Percentiles rank a stretch among this genome's conserved stretches.
Evolutionary conservation across 1,284 basidiomycete genomes (phyloP).

Genomic region (Trametes hirsuta): DNA sequence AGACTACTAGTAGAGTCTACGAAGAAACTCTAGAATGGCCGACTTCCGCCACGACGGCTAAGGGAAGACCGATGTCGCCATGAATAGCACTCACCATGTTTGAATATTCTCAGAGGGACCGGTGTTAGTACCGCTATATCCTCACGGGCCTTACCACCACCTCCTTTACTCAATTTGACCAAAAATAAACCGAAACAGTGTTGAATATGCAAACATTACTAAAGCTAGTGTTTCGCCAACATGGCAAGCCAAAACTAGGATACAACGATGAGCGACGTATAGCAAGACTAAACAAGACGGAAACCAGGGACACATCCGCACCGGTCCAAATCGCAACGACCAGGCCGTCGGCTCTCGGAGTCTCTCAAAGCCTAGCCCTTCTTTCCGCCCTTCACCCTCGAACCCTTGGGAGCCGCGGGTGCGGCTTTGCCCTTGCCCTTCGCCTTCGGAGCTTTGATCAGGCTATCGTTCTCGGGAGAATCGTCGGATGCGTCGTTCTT

Average conservation of each 20-base stretch:
- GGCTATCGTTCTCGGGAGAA: constrained; percentile 51
- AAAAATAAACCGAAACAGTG: too few species aligned
- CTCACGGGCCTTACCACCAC: too few species aligned
- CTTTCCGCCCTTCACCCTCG: constrained; percentile 29
- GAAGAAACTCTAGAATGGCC: too few species aligned
- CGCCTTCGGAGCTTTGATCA: constrained; percentile 48
- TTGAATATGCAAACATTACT: too few species aligned
- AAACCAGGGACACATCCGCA: constrained; percentile 5
- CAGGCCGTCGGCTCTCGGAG: not conserved
- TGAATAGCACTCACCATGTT: too few species aligned
- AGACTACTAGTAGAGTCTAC: too few species aligned
- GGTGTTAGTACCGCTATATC: too few species aligned
- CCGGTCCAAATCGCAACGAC: not conserved
- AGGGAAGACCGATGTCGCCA: too few species aligned
- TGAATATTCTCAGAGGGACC: too few species aligned
- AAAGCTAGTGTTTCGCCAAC: too few species aligned
- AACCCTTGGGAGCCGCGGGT: constrained; percentile 3
- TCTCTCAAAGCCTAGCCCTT: constrained; percentile 13
- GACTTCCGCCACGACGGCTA: too few species aligned
- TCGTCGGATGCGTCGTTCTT: constrained; percentile 37
- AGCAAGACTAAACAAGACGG: constrained; percentile 1
- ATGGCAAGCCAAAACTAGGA: not conserved
- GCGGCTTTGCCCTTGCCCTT: constrained; percentile 37
- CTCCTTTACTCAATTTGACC: too few species aligned
- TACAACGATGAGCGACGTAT: constrained; percentile 4